These are phyloP conservation scores for Aspergillus asperescens DNA, from an alignment of 495 filamentous ascomycete species.

Conservation along the genomic window DNA sequence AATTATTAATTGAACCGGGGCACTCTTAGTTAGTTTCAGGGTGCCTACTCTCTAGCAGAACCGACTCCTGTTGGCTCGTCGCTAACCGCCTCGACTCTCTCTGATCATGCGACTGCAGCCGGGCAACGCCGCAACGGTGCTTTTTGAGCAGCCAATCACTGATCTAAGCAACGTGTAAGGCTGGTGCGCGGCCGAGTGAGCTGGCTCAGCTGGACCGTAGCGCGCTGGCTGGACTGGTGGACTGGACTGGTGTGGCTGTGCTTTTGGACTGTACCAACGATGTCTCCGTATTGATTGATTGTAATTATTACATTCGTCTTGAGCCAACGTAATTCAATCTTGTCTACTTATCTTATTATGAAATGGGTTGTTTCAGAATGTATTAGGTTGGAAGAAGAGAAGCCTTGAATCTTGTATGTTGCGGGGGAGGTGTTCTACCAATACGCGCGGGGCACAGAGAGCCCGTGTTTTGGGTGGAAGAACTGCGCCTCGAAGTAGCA, in stretches of 20 bases:
- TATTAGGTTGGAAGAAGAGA: no score
- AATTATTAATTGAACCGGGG: not conserved
- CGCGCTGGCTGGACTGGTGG: no score
- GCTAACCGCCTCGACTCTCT: not conserved
- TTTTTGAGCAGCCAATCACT: slow-evolving; percentile 1
- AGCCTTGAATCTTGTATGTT: no score
- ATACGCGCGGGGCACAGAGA: no score
- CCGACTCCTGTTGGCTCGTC: not conserved
- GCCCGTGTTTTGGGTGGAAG: no score
- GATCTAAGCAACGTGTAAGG: slow-evolving; percentile 8
- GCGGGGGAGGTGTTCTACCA: no score
- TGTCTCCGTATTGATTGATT: slow-evolving; percentile 3
- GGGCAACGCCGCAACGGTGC: not conserved
- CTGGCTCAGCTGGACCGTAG: slow-evolving; percentile 20
- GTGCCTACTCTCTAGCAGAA: not conserved
- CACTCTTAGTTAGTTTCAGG: not conserved
- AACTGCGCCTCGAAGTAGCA: no score
- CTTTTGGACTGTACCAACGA: slow-evolving; percentile 9
- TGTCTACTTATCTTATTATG: no score
- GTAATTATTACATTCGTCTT: slow-evolving; percentile 7
- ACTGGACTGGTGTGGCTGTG: slow-evolving; percentile 25
- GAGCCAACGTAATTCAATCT: not conserved
- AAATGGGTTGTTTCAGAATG: no score
- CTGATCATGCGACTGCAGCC: not conserved
- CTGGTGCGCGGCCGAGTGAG: slow-evolving; percentile 5